phyloP scores from a whole-genome alignment of 2,329 filamentous ascomycete species.

The Orbilia blumenaviensis region DNA sequence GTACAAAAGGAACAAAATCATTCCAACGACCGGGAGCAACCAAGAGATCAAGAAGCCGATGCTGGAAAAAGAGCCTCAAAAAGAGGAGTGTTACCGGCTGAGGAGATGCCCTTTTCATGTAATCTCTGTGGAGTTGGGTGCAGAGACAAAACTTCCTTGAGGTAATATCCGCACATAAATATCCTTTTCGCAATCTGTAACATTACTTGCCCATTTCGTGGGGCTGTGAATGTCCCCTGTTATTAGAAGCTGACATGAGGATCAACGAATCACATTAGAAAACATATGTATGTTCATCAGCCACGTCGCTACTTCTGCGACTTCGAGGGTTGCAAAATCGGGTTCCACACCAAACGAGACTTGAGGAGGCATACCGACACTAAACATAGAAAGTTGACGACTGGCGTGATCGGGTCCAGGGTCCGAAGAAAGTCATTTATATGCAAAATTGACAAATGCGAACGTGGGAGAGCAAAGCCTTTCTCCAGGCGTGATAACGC shows the following conservation, averaged over 20 bases:
- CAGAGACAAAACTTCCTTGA: constrained; percentile 24
- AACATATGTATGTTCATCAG: constrained; percentile 46
- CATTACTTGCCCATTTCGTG: no score
- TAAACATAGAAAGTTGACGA: constrained; percentile 7
- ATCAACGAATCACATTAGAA: not conserved
- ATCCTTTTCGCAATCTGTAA: no score
- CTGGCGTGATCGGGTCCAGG: constrained; percentile 3
- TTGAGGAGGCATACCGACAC: constrained; percentile 37
- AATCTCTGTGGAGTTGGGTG: constrained; percentile 16
- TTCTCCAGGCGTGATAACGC: constrained; percentile 48
- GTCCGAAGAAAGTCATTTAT: constrained; percentile 18
- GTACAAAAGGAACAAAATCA: not conserved
- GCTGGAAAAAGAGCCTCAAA: not conserved
- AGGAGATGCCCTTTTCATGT: constrained; percentile 20
- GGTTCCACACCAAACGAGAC: constrained; percentile 37
- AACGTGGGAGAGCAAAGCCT: constrained; percentile 18
- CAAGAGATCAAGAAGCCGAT: not conserved
- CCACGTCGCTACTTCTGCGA: constrained; percentile 33
- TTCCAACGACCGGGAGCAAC: not conserved
- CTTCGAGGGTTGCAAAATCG: constrained; percentile 3
- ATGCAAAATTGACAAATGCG: constrained; percentile 31
- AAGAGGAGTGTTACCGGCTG: not conserved
- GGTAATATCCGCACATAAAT: constrained; percentile 4
- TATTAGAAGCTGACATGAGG: not conserved
- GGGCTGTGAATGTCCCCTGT: no score